Base-by-base conservation (phyloP, 257 asterid species). In the Nicotiana benthamiana region DNA sequence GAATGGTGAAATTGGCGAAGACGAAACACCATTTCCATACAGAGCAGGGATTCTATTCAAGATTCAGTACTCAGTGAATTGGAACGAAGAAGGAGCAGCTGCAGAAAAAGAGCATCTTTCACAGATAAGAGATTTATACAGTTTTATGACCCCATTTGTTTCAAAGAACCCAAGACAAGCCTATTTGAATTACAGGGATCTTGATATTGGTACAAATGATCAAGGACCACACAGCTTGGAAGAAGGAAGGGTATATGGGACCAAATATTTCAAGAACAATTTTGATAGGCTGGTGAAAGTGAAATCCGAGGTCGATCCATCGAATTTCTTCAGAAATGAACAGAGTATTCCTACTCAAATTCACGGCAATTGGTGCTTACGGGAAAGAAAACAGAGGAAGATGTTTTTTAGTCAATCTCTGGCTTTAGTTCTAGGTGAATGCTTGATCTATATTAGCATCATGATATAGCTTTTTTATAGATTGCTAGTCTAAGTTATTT, bases 21-120 rank as follows among this genome's bases (percentile, higher is more conserved):
- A 76, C 0, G 90, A 74, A 7, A 83, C 89, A 16, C 93, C 93
- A 1, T 84, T 87, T 6, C 90, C 92, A 0, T 89, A 89, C 13
- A 54, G 92, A 3, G 86, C 85, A 0, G 92, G 92, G 6, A 82
- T 80, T 43, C 30, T 89, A 17, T 86, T 62, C 83, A 87, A 85
- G 86, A 80, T 89, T 36, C 92, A 89, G 74, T 89, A 89, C 57
- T 77, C 88, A 0, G 84, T 83, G 24, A 83, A 63, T 26, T 89
- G 92, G 92, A 7, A 65, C 0, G 77, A 82, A 20, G 86, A 22
- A 62, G 89, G 78, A 2, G 81, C 65, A 36, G 86, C 28, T 2
- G 75, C 67, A 26, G 79, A 30, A 20, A 60, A 53, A 46, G 60
- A 79, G 11, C 77, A 74, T 48, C 30, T 83, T 28, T 17, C 59